Evolutionary conservation across 2,329 filamentous ascomycete species (phyloP), one percentile per base, ranked within the genome.

Genomic region (Pseudogymnoascus sp.): DNA sequence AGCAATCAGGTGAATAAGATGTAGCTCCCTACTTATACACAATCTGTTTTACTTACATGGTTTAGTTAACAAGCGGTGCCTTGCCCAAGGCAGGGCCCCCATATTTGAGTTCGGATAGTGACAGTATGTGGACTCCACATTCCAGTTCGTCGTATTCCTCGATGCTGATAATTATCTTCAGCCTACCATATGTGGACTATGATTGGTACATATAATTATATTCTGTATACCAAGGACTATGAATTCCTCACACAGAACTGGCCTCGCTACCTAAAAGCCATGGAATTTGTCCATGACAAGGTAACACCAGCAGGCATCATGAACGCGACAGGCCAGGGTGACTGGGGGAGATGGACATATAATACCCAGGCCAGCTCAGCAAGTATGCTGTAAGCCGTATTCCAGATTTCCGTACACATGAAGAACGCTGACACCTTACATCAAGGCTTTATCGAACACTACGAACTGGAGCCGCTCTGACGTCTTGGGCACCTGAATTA

Each of bases 171-270:
- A 16, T 8, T 16, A 2, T 40, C n/a, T 7, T n/a, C 7, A 40
- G 37, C 62, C 6, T 70, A 70, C 50, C 68, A 71, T 61, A 77
- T 80, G 69, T 81, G 79, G 79, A 76, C 75, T 1, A 76, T 82
- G 72, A 78, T 82, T 56, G 77, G 78, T 3, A 80, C 78, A n/a
- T 79, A 79, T 68, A 80, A 81, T 64, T 81, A 81, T 63, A 73
- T 80, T 31, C 71, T 82, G 5, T 81, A 76, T 66, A 78, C 77
- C 1, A 75, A 77, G 50, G 77, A 81, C 56, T 73, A 73, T 0
- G 67, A 67, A 1, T 81, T 79, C 63, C 67, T 82, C 5, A 63
- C 69, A 3, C 61, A 69, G 21, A 77, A 78, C 38, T 81, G 79
- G 79, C 68, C 70, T 0, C 75, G 75, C 8, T 84, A 83, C 65